These are phyloP conservation scores for Lachancea thermotolerans DNA, from an alignment of 805 yeast species.

Conservation along the genomic window DNA sequence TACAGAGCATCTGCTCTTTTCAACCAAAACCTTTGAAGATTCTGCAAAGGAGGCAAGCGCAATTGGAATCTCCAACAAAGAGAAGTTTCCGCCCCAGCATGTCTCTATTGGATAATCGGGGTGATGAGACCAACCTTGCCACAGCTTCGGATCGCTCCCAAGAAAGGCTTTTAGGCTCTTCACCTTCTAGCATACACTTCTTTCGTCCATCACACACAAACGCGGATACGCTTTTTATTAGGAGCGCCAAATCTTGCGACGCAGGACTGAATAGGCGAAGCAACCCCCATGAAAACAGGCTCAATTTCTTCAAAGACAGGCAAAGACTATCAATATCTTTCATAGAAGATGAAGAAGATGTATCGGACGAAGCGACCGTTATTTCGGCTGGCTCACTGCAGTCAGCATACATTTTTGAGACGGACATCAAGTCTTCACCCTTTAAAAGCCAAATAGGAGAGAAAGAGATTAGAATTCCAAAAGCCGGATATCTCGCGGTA, in stretches of 20 bases:
- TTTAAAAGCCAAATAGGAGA: background rate
- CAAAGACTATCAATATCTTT: slow-evolving; percentile 30
- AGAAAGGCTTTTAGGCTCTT: too few species aligned
- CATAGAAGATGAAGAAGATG: slow-evolving; percentile 20
- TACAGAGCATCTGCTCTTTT: slow-evolving; percentile 14
- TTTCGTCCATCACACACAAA: background rate
- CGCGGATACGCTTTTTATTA: slow-evolving; percentile 3
- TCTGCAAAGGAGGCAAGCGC: slow-evolving; percentile 12
- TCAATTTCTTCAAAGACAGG: slow-evolving; percentile 25
- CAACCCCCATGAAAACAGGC: slow-evolving; percentile 2
- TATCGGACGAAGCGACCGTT: slow-evolving; percentile 23
- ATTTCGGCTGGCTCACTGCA: slow-evolving; percentile 14
- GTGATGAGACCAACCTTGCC: background rate
- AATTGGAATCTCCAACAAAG: background rate
- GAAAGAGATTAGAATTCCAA: too few species aligned
- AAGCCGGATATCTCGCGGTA: too few species aligned
- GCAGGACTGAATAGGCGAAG: slow-evolving; percentile 19
- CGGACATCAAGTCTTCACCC: slow-evolving; percentile 3
- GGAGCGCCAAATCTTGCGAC: slow-evolving; percentile 25
- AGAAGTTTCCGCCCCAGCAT: background rate
- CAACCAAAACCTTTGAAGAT: slow-evolving; percentile 25
- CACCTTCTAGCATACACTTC: background rate
- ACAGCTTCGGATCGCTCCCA: too few species aligned
- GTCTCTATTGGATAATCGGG: background rate
- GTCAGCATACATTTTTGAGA: background rate